These are phyloP conservation scores for Plasmopara viticola DNA, from an alignment of 352 stramenopile species.

Conservation along the genomic window DNA sequence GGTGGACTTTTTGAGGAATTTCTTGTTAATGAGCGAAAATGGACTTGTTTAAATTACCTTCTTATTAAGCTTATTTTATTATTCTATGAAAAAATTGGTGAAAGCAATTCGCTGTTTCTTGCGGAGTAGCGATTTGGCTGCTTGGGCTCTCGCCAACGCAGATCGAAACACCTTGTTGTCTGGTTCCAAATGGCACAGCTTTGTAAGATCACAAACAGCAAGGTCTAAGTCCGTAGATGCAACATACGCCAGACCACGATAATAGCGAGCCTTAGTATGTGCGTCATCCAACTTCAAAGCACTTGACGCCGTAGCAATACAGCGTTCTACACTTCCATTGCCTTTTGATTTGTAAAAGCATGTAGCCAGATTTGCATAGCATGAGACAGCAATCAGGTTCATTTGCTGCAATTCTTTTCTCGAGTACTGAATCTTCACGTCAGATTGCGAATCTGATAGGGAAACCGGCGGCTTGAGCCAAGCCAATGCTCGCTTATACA, in stretches of 20 bases:
- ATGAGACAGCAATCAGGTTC: constrained; percentile 33
- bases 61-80: constrained; percentile 1
- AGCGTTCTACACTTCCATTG: constrained; percentile 25
- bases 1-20: constrained; percentile 26
- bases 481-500: constrained; percentile 43
- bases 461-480: constrained; percentile 46
- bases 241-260: constrained; percentile 55
- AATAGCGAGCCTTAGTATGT: constrained; percentile 61
- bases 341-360: constrained; percentile 45
- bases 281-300: constrained; percentile 37
- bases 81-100: constrained; percentile 25
- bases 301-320: constrained; percentile 40
- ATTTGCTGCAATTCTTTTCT: constrained; percentile 27
- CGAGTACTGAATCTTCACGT: constrained; percentile 34
- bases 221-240: constrained; percentile 49
- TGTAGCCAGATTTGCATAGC: constrained; percentile 56
- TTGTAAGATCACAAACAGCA: constrained; percentile 46
- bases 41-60: constrained; percentile 58
- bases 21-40: constrained; percentile 28
- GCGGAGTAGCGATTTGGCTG: constrained; percentile 27
- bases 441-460: constrained; percentile 10
- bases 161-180: constrained; percentile 40
- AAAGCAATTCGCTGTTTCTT: constrained; percentile 42
- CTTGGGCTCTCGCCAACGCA: constrained; percentile 21
- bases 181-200: constrained; percentile 29